Base-by-base conservation (phyloP, 306 rosid species). In the Senna tora region DNA sequence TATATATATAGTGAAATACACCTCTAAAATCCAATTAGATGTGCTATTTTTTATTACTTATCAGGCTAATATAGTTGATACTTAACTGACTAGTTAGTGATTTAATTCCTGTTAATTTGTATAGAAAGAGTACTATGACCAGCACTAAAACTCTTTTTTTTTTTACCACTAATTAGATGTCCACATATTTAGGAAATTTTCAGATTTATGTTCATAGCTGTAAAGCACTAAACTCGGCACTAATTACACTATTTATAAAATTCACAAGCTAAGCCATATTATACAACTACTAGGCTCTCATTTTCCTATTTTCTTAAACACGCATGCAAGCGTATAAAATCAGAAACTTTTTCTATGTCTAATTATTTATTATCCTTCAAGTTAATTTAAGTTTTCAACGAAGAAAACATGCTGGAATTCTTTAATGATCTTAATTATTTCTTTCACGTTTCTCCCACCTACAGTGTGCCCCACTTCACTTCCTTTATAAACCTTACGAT, bases 381-480 rank as follows among this genome's bases (percentile, higher is more conserved):
- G 55, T 45, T 25, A 55, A 30, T 75, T 75, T 21, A 57, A 12
- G 25, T 46, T 45, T 75, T 55, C 56, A n/a, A 75, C 22, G 36
- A 46, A 43, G 30, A 52, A 55, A 22, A 2, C 43, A 65, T 6
- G 65, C 22, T 67, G 43, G 46, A 46, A 69, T 7, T 46, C 55
- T 39, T 56, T 46, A 64, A 38, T 41, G 56, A 80, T 41, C 49
- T 62, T 33, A 17, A 59, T 81, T 67, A 59, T 81, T 67, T 67
- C 79, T 69, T 77, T 30, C 74, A 81, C 79, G 77, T 69, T 77
- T 76, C 30, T 28, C 56, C 77, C 50, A 71, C 67, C 61, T 34
- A 9, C 15, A 25, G 15, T 45, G 45, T 71, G 46, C 25, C 20
- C 43, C 67, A 9, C 75, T 16, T 25, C 43, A 22, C 67, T n/a